phyloP scores from a whole-genome alignment of 257 asterid species.

The Gentiana dahurica region DNA sequence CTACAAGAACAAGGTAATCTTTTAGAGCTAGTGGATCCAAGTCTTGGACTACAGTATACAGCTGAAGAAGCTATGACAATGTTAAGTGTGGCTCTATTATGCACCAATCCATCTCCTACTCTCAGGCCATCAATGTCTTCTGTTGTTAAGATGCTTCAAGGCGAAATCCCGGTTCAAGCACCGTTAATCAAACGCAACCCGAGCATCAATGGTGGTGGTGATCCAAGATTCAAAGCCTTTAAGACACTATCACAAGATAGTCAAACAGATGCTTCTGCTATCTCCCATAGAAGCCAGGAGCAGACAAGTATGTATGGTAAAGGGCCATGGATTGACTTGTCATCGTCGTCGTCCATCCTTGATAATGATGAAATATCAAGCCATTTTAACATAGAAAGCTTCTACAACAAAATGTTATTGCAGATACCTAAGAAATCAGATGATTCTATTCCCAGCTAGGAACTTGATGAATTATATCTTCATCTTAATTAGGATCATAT shows the following conservation, averaged over 20 bases:
- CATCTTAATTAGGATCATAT: too few relatives aligned
- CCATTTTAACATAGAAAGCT: constrained; percentile 32
- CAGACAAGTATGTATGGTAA: constrained; percentile 40
- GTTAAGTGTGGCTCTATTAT: constrained; percentile 53
- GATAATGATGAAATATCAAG: constrained; percentile 25
- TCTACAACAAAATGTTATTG: constrained; percentile 22
- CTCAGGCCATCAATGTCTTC: constrained; percentile 78
- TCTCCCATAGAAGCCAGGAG: constrained; percentile 36
- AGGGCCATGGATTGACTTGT: constrained; percentile 70
- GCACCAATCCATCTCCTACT: constrained; percentile 73
- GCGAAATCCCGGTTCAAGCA: constrained; percentile 62
- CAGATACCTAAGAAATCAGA: not conserved
- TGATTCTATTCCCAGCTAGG: too few relatives aligned
- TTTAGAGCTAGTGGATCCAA: constrained; percentile 72
- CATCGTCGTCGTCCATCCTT: constrained; percentile 23
- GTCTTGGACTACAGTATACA: constrained; percentile 44
- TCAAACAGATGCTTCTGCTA: constrained; percentile 34
- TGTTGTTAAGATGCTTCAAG: constrained; percentile 80
- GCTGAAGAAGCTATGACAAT: constrained; percentile 52
- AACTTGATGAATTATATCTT: too few relatives aligned
- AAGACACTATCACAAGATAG: constrained; percentile 61
- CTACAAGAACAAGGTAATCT: constrained; percentile 82
- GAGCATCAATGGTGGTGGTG: constrained; percentile 12
- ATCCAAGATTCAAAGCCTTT: constrained; percentile 53
- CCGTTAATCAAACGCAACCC: constrained; percentile 50